phyloP scores from a whole-genome alignment of 257 asterid species.

The Salvia splendens region DNA sequence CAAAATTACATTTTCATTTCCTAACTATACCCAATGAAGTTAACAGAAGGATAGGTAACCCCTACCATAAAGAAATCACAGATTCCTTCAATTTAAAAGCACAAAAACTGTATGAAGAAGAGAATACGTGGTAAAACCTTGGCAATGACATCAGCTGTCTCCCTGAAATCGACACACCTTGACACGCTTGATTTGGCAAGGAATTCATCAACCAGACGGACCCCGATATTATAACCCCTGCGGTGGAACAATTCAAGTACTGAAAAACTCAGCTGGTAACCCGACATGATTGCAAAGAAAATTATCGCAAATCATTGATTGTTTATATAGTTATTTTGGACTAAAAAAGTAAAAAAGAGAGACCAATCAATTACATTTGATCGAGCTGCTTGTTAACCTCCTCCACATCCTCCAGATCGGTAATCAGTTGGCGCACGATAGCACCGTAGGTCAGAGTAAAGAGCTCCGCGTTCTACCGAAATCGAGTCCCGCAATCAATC shows the following conservation, averaged over 20 bases:
- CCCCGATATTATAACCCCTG: slow-evolving; percentile 95
- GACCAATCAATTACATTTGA: slow-evolving; percentile 58
- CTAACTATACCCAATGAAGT: not conserved
- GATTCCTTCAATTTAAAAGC: slow-evolving; percentile 20
- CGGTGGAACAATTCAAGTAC: slow-evolving; percentile 19
- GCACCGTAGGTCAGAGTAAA: slow-evolving; percentile 94
- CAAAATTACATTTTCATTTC: not conserved
- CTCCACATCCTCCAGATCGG: slow-evolving; percentile 98
- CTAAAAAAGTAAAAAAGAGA: not conserved
- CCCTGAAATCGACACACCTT: slow-evolving; percentile 90
- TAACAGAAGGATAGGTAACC: not conserved
- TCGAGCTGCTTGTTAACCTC: slow-evolving; percentile 98
- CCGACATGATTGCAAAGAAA: not conserved
- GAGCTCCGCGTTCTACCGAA: slow-evolving; percentile 77
- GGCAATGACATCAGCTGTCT: slow-evolving; percentile 96
- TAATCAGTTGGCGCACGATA: slow-evolving; percentile 86
- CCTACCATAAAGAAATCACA: slow-evolving; percentile 2
- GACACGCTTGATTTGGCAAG: slow-evolving; percentile 88
- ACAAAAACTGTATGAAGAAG: slow-evolving; percentile 17
- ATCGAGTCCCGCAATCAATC: not conserved
- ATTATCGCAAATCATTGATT: not conserved
- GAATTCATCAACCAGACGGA: slow-evolving; percentile 85
- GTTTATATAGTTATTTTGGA: not conserved
- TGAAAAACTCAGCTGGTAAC: slow-evolving; percentile 12
- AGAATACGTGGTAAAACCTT: slow-evolving; percentile 52